A percentile compares a stretch with the other conserved stretches of the same genome.
Evolutionary conservation across 768 basidiomycete species (phyloP).

Genomic region (Rhodotorula diobovata): DNA sequence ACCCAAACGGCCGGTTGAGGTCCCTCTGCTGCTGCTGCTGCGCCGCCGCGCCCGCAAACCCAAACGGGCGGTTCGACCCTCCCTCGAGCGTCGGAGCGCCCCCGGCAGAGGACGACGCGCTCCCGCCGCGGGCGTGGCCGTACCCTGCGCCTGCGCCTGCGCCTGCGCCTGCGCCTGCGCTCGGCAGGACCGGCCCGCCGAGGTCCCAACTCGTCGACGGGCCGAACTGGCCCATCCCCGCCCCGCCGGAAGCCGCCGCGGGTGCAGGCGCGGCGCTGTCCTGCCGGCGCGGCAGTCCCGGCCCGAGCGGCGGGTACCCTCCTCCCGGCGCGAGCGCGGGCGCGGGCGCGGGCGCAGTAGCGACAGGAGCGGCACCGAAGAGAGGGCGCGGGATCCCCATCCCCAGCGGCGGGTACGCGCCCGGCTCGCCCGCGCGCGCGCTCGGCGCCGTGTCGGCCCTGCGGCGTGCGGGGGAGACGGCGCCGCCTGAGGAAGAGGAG

Average conservation of each 20-base stretch:
- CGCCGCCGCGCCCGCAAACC: too few relatives aligned
- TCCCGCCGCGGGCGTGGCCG: neutral
- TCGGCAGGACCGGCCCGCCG: too few relatives aligned
- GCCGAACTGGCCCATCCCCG: neutral
- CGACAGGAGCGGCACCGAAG: too few relatives aligned
- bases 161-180: neutral
- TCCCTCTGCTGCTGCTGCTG: neutral
- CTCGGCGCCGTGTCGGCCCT: slow-evolving; percentile 34
- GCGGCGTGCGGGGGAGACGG: neutral
- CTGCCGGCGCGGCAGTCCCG: neutral
- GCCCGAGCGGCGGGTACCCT: slow-evolving; percentile 6
- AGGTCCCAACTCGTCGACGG: neutral
- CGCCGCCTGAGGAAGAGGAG: neutral
- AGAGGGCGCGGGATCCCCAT: neutral
- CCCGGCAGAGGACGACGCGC: neutral
- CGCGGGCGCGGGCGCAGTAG: too few relatives aligned
- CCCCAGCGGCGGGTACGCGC: slow-evolving; percentile 15
- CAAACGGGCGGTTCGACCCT: neutral
- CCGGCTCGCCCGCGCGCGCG: neutral
- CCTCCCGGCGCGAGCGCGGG: neutral
- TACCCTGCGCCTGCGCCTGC: too few relatives aligned
- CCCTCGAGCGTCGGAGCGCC: neutral
- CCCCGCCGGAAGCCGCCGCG: neutral
- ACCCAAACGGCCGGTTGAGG: slow-evolving; percentile 5
- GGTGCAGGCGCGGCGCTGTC: too few relatives aligned